A percentile compares a stretch with the other conserved stretches of the same genome.
Conservation (phyloP, 1,284 basidiomycete species). For the Ganoderma multipileum region DNA sequence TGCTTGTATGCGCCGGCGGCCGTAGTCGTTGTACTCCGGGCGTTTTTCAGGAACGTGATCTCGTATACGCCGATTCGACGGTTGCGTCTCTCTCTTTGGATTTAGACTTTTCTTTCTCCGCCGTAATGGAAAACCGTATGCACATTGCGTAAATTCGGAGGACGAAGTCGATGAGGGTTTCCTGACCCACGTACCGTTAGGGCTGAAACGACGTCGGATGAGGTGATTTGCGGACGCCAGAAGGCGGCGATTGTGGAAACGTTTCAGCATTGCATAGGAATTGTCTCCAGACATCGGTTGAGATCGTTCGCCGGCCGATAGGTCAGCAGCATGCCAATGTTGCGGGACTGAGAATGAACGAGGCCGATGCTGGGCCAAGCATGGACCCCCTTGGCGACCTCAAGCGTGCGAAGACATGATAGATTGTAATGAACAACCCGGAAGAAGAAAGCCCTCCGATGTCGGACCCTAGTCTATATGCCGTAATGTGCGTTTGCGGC, state of each 20-base stretch:
- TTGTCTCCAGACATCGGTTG: background rate
- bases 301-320: background rate
- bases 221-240: background rate
- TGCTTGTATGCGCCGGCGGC: background rate
- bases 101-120: background rate
- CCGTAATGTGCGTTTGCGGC: background rate
- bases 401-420: background rate
- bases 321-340: background rate
- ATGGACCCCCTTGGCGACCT: background rate
- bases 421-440: background rate
- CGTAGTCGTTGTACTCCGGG: background rate
- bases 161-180: background rate
- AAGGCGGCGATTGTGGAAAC: background rate
- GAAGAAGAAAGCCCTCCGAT: background rate
- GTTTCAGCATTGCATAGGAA: background rate
- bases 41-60: background rate
- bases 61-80: background rate
- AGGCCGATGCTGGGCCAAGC: background rate
- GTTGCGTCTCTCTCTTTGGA: background rate
- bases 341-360: background rate
- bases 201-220: background rate
- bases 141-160: background rate
- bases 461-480: background rate
- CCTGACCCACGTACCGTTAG: background rate
- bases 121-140: background rate